Conservation (phyloP, 768 basidiomycete species). For the Suillus decipiens region DNA sequence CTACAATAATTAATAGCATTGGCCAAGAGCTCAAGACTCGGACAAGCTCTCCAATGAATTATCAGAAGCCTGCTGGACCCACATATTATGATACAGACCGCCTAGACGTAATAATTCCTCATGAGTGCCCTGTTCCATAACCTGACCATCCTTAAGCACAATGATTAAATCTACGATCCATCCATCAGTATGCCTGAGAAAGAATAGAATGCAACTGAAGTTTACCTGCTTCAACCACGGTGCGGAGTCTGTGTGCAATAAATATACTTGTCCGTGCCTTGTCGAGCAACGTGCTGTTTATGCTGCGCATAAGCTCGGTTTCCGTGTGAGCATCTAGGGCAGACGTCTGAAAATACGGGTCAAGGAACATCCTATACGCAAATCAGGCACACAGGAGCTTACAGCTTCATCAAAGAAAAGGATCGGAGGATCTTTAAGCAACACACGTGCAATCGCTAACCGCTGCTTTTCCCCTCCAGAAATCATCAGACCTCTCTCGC, state of each 20-base stretch:
- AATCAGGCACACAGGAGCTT: slow-evolving; percentile 35
- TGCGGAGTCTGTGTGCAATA: slow-evolving; percentile 91
- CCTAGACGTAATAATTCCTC: slow-evolving; percentile 73
- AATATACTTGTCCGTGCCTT: slow-evolving; percentile 92
- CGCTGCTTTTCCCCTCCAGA: slow-evolving; percentile 99
- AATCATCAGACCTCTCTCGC: slow-evolving; percentile 97
- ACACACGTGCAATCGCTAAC: slow-evolving; percentile 87
- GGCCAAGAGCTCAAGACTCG: slow-evolving; percentile 9
- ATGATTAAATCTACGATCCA: slow-evolving; percentile 77
- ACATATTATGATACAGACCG: slow-evolving; percentile 81
- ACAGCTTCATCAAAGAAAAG: slow-evolving; percentile 99
- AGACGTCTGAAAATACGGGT: slow-evolving; percentile 64
- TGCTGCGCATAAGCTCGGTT: slow-evolving; percentile 91
- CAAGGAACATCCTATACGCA: slow-evolving; percentile 9
- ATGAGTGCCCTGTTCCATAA: slow-evolving; percentile 93
- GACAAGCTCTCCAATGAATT: slow-evolving; percentile 19
- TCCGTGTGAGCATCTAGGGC: slow-evolving; percentile 96
- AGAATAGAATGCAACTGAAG: slow-evolving; percentile 12
- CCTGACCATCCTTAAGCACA: slow-evolving; percentile 86
- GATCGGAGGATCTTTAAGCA: slow-evolving; percentile 94
- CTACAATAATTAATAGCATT: not conserved
- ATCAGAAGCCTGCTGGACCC: slow-evolving; percentile 67
- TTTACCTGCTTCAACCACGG: slow-evolving; percentile 86
- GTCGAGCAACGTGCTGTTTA: slow-evolving; percentile 75
- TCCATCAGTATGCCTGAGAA: not conserved